Conservation (phyloP, 1,284 basidiomycete species). For the Cutaneotrichosporon mucoides region DNA sequence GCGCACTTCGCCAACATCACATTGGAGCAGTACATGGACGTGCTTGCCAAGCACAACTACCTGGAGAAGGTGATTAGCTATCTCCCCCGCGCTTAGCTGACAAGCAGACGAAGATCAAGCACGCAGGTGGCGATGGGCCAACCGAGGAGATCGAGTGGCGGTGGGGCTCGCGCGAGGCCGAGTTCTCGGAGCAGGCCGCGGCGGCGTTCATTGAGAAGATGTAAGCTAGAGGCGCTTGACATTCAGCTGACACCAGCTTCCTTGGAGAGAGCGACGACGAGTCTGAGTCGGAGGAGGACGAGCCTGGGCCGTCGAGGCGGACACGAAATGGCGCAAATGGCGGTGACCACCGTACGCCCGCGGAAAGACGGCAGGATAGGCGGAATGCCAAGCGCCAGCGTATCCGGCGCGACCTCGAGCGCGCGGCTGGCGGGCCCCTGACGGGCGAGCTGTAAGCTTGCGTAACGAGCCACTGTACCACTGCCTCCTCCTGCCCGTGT, state of each 20-base stretch:
- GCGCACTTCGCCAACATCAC: constrained; percentile 26
- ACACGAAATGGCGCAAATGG: not conserved
- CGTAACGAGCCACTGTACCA: not conserved
- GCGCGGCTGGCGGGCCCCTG: constrained; percentile 29
- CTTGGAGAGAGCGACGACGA: constrained; percentile 12
- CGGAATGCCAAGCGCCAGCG: constrained; percentile 24
- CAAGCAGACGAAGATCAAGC: not conserved
- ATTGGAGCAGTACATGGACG: constrained; percentile 44
- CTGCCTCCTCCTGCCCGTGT: not conserved
- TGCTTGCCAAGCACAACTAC: constrained; percentile 38
- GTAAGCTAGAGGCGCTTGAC: constrained; percentile 25
- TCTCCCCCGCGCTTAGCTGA: not conserved
- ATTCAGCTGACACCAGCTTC: constrained; percentile 10
- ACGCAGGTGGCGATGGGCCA: not conserved
- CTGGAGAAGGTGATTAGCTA: constrained; percentile 37
- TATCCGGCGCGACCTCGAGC: constrained; percentile 33
- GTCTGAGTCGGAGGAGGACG: constrained; percentile 23
- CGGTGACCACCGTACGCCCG: not conserved
- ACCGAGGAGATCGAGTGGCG: constrained; percentile 32
- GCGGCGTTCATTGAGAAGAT: constrained; percentile 40
- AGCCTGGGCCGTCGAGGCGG: constrained; percentile 18
- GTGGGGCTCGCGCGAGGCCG: constrained; percentile 46
- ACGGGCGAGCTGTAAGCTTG: not conserved
- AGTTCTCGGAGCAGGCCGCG: constrained; percentile 44
- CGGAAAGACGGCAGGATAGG: constrained; percentile 8